Percentiles rank a stretch among this genome's conserved stretches.
phyloP scores from a whole-genome alignment of 805 yeast genomes.

The Candida berthetii region DNA sequence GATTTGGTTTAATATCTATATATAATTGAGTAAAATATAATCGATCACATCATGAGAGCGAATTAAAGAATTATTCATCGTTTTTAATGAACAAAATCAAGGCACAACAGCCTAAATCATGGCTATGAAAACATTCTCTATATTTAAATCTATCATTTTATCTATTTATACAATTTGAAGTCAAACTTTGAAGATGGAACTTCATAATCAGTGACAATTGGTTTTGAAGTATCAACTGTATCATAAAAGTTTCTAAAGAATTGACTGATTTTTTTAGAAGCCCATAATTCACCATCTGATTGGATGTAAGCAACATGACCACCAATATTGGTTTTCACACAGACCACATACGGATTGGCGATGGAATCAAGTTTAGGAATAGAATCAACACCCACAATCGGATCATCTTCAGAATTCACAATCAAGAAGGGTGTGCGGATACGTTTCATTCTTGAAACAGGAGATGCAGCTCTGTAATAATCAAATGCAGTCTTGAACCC shows the following conservation, averaged over 20 bases:
- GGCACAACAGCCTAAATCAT: no score
- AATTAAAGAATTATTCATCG: no score
- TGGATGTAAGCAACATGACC: slow-evolving; percentile 61
- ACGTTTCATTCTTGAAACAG: slow-evolving; percentile 46
- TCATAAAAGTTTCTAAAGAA: slow-evolving; percentile 32
- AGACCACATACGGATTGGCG: slow-evolving; percentile 51
- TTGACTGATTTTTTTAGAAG: slow-evolving; percentile 31
- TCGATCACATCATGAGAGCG: no score
- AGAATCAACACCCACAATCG: slow-evolving; percentile 45
- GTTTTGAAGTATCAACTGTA: slow-evolving; percentile 19
- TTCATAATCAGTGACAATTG: slow-evolving; percentile 10
- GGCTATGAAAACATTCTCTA: no score
- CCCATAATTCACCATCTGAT: slow-evolving; percentile 41
- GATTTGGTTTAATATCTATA: no score
- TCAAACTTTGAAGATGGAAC: slow-evolving; percentile 11
- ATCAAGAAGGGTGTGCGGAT: slow-evolving; percentile 58
- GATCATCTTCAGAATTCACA: slow-evolving; percentile 63
- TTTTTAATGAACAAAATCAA: no score
- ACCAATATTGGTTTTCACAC: slow-evolving; percentile 58
- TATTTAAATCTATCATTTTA: no score
- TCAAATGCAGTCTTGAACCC: slow-evolving; percentile 59
- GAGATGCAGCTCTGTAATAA: slow-evolving; percentile 62
- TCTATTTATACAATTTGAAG: slow-evolving; percentile 5
- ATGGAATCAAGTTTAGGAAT: slow-evolving; percentile 45
- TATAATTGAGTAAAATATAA: no score